Evolutionary conservation across 495 filamentous ascomycete genomes (phyloP).

Genomic region (Wilcoxina mikolae): DNA sequence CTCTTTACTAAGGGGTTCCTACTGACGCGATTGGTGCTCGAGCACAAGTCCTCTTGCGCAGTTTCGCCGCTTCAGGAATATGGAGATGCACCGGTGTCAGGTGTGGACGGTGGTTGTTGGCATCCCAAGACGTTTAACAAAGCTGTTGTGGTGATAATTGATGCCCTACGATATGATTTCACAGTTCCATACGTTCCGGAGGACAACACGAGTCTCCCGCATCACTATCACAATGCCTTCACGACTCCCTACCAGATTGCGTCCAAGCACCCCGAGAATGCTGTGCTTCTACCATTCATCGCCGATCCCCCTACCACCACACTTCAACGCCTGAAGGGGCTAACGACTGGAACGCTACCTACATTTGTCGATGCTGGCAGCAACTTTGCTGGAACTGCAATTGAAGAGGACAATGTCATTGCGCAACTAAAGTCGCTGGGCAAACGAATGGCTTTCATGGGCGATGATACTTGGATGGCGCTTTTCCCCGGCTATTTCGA

Average conservation of each 20-base stretch:
- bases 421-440: conserved; percentile 65
- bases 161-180: conserved; percentile 93
- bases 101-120: conserved; percentile 70
- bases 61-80: conserved; percentile 44
- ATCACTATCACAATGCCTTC: conserved; percentile 75
- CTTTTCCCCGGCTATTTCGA: conserved; percentile 89
- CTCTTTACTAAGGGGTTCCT: conserved; percentile 97
- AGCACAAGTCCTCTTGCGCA: conserved; percentile 70
- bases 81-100: conserved; percentile 35
- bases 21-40: conserved; percentile 77
- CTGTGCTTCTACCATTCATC: conserved; percentile 87
- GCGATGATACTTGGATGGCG: conserved; percentile 90
- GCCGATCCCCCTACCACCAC: conserved; percentile 92
- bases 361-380: conserved; percentile 89
- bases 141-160: conserved; percentile 79
- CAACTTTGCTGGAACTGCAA: conserved; percentile 91
- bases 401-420: conserved; percentile 90
- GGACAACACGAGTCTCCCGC: conserved; percentile 34
- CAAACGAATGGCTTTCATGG: conserved; percentile 78
- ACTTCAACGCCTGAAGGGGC: conserved; percentile 76
- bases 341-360: conserved; percentile 89
- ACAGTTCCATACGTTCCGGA: conserved; percentile 59
- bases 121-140: conserved; percentile 84
- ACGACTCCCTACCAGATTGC: conserved; percentile 74
- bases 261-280: conserved; percentile 53